Conservation (phyloP, 192 early-diverging fungal genomes). For the Entrophospora sp. region DNA sequence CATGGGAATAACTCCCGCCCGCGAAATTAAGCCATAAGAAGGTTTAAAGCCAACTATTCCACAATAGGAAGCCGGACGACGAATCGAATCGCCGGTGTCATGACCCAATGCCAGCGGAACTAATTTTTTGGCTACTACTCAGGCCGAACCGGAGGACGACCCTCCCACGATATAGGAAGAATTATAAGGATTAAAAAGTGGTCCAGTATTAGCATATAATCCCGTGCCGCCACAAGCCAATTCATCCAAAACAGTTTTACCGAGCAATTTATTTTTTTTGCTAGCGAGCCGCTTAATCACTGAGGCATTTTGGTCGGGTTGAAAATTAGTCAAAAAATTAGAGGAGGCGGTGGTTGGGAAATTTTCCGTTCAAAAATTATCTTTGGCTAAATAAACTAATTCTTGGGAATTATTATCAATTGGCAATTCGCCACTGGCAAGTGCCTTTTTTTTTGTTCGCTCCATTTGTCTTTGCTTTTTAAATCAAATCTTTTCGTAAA, state of each 20-base stretch:
- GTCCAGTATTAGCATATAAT: not conserved
- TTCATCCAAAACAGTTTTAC: constrained; percentile 13
- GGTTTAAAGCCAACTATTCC: constrained; percentile 55
- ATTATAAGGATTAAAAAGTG: constrained; percentile 19
- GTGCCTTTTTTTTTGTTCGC: too few relatives aligned
- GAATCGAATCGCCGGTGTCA: constrained; percentile 50
- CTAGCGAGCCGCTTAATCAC: not conserved
- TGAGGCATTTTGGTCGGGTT: not conserved
- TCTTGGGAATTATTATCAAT: too few relatives aligned
- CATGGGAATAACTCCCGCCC: constrained; percentile 43
- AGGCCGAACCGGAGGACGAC: constrained; percentile 22
- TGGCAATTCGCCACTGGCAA: too few relatives aligned
- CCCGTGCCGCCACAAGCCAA: constrained; percentile 3
- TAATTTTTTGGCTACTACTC: constrained; percentile 16
- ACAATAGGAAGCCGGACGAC: constrained; percentile 49
- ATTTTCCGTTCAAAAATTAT: not conserved
- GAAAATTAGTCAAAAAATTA: not conserved
- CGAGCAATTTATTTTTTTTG: not conserved
- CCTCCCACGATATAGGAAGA: constrained; percentile 16
- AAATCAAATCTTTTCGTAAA: not conserved
- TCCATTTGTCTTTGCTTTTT: too few relatives aligned
- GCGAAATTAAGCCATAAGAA: constrained; percentile 44
- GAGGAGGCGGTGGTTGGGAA: not conserved
- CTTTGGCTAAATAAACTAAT: not conserved
- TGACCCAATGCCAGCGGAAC: constrained; percentile 38